A percentile compares a stretch with the other conserved stretches of the same genome.
phyloP scores from a whole-genome alignment of 2,329 filamentous ascomycete genomes.

The Herpomyces periplanetae region DNA sequence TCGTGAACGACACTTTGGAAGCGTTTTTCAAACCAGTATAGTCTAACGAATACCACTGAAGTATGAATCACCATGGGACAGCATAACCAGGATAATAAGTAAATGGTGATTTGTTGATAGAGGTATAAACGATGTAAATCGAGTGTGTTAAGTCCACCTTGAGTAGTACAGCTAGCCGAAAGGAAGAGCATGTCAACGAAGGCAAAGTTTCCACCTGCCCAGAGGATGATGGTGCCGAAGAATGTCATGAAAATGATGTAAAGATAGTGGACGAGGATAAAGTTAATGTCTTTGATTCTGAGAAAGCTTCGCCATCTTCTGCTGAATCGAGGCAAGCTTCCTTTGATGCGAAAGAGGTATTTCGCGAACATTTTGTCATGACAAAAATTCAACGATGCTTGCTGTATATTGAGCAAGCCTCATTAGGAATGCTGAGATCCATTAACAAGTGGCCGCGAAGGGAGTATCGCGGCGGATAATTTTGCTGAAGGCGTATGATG shows the following conservation, averaged over 20 bases:
- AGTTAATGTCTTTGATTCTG: too few relatives aligned
- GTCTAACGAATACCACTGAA: slow-evolving; percentile 51
- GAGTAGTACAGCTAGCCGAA: slow-evolving; percentile 44
- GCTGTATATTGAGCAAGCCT: too few relatives aligned
- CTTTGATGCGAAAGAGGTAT: too few relatives aligned
- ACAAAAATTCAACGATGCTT: too few relatives aligned
- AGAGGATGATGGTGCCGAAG: slow-evolving; percentile 37
- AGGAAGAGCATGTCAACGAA: slow-evolving; percentile 79
- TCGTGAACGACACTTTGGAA: slow-evolving; percentile 52
- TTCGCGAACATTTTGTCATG: too few relatives aligned
- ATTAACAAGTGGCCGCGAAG: too few relatives aligned
- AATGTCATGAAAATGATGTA: slow-evolving; percentile 40
- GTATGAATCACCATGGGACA: slow-evolving; percentile 57
- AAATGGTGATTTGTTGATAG: slow-evolving; percentile 25
- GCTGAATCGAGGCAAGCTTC: too few relatives aligned
- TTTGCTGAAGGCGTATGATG: too few relatives aligned
- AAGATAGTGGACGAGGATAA: too few relatives aligned
- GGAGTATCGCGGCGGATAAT: too few relatives aligned
- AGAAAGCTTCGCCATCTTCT: too few relatives aligned
- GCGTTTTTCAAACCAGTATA: slow-evolving; percentile 94
- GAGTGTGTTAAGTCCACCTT: slow-evolving; percentile 59
- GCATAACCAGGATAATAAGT: slow-evolving; percentile 25
- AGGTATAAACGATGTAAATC: slow-evolving; percentile 11
- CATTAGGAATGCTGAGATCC: too few relatives aligned
- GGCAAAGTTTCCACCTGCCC: slow-evolving; percentile 16